These are phyloP conservation scores for Cruciata laevipes DNA, from an alignment of 257 asterid genomes.

Conservation along the genomic window DNA sequence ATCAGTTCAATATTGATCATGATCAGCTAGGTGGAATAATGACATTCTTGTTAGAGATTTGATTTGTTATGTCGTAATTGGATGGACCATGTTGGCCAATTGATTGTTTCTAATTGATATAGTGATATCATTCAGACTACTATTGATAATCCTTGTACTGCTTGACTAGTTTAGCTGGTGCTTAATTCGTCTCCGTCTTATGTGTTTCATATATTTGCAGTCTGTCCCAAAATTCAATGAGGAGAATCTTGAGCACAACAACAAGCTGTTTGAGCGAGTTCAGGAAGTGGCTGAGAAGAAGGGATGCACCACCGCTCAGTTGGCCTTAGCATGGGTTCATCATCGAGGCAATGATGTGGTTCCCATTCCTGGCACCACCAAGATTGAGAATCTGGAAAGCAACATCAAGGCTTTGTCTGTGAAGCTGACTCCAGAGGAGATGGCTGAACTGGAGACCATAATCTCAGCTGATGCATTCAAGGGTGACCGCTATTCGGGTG, in stretches of 20 bases:
- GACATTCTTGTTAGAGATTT: background rate
- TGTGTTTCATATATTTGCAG: background rate
- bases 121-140: background rate
- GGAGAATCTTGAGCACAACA: slow-evolving; percentile 23
- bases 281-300: slow-evolving; percentile 24
- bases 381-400: slow-evolving; percentile 28
- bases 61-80: background rate
- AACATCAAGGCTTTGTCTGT: slow-evolving; percentile 30
- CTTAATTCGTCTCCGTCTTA: background rate
- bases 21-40: background rate
- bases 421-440: slow-evolving; percentile 29
- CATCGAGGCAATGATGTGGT: slow-evolving; percentile 31
- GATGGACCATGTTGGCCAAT: background rate
- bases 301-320: slow-evolving; percentile 31
- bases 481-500: slow-evolving; percentile 36
- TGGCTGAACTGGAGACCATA: slow-evolving; percentile 32
- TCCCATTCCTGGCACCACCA: slow-evolving; percentile 31
- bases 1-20: background rate
- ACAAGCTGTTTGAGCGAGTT: slow-evolving; percentile 20
- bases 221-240: slow-evolving; percentile 20
- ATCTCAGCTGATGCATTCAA: slow-evolving; percentile 25
- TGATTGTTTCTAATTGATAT: background rate
- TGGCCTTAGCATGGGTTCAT: slow-evolving; percentile 38
- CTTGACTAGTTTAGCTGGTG: background rate
- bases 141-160: background rate